A percentile compares a stretch with the other conserved stretches of the same genome.
Conservation (phyloP, 2,329 filamentous ascomycete genomes). For the Coleophoma cylindrospora region DNA sequence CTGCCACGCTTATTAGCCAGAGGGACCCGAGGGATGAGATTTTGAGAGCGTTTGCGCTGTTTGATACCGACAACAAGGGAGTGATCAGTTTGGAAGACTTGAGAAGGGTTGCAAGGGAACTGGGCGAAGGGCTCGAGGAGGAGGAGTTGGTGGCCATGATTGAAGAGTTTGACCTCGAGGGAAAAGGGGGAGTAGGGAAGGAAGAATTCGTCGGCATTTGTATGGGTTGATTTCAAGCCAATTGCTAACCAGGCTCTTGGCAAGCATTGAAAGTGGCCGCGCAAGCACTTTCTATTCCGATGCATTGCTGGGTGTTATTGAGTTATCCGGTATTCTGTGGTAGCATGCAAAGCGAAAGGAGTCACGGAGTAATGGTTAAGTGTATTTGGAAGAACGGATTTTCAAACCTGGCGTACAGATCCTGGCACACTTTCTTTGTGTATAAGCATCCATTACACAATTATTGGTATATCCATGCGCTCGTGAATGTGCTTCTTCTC, state of each 20-base stretch:
- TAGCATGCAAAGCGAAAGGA: slow-evolving; percentile 6
- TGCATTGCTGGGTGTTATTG: background rate
- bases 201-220: slow-evolving; percentile 54
- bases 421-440: background rate
- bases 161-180: slow-evolving; percentile 94
- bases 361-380: slow-evolving; percentile 1
- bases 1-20: slow-evolving; percentile 73
- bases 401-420: background rate
- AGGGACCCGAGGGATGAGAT: slow-evolving; percentile 91
- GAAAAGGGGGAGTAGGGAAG: slow-evolving; percentile 72
- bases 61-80: slow-evolving; percentile 89
- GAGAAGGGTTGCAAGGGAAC: slow-evolving; percentile 78
- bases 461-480: slow-evolving; percentile 1
- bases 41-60: slow-evolving; percentile 83
- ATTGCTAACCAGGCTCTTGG: too few species aligned
- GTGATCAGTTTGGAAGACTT: slow-evolving; percentile 87
- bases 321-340: background rate
- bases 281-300: too few species aligned
- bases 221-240: slow-evolving; percentile 21
- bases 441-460: too few species aligned
- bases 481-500: slow-evolving; percentile 16
- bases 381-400: too few species aligned
- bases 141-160: slow-evolving; percentile 95
- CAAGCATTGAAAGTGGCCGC: too few species aligned
- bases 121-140: slow-evolving; percentile 90